Conservation (phyloP, 2,329 filamentous ascomycete species). For the Xylaria arbuscula region DNA sequence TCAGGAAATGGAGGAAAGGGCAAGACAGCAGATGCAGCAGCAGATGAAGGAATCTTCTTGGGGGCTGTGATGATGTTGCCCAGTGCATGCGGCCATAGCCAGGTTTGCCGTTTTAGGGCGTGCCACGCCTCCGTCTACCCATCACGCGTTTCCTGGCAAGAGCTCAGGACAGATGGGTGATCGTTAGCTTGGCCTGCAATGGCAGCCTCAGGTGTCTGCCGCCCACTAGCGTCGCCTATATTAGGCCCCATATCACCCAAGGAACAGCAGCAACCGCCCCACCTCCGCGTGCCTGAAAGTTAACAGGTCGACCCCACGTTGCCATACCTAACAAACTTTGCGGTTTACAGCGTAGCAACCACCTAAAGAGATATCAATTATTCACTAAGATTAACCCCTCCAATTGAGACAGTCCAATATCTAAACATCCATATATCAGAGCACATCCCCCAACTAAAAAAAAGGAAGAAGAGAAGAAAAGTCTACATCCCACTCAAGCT, state of each 20-base stretch:
- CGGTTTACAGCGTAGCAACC: slow-evolving; percentile 1
- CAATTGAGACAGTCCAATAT: neutral
- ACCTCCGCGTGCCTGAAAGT: neutral
- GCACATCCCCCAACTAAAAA: neutral
- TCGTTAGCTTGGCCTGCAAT: slow-evolving; percentile 12
- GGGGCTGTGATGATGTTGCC: slow-evolving; percentile 22
- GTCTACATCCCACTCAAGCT: neutral
- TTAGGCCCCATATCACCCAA: too few relatives aligned
- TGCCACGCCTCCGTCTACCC: slow-evolving; percentile 32
- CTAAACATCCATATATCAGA: neutral
- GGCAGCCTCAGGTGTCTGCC: slow-evolving; percentile 4
- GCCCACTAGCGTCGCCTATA: neutral
- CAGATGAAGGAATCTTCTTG: slow-evolving; percentile 18
- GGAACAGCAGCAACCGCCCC: neutral
- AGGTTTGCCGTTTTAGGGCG: slow-evolving; percentile 32
- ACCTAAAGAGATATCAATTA: neutral
- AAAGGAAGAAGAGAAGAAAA: neutral
- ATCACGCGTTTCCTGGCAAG: slow-evolving; percentile 31
- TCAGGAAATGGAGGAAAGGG: slow-evolving; percentile 12
- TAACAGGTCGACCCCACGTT: slow-evolving; percentile 26
- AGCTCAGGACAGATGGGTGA: slow-evolving; percentile 23
- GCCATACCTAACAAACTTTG: neutral
- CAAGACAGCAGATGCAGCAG: neutral
- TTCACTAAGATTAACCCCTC: neutral
- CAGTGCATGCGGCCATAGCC: slow-evolving; percentile 23